Base-by-base conservation (phyloP, 345 rosid genomes). In the Microcos paniculata region DNA sequence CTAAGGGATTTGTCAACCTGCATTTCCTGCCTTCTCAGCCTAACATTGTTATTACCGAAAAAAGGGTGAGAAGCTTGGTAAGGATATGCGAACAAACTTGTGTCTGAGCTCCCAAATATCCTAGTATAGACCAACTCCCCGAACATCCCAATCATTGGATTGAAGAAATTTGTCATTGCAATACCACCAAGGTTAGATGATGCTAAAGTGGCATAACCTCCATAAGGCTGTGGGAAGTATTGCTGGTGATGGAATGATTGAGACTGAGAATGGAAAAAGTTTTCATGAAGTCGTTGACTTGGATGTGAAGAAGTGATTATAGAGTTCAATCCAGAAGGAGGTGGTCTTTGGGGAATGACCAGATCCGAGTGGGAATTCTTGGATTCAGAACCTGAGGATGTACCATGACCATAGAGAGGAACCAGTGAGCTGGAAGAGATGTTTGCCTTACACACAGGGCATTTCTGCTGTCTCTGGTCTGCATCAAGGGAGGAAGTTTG, bases 381-480 rank as follows among this genome's bases (percentile, higher is more conserved):
- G 71, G 77, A 70, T 68, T 76, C 76, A 19, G 83, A 71, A 24
- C 79, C 74, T 2, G 90, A 87, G 80, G 87, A 79, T 77, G 70
- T 76, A 79, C 98, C 96, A 14, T 89, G 87, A 64, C 98, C 97
- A 15, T 95, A 95, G 63, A 95, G 93, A 38, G 99, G 99, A 70
- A 95, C 97, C 89, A 95, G 74, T 19, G 95, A 83, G 53, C 87
- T 68, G 70, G 82, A 77, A 7, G 94, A 84, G 74, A 91, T 84
- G 72, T 71, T 82, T 8, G 96, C 82, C 82, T 95, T 95, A 86
- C 99, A 95, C 18, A 95, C 90, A 2, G 97, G 99, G 76, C 99
- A 95, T 58, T 81, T 87, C 23, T 81, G 90, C 19, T 85, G 86
- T 51, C 76, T 79, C 75, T 81, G 81, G 48, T 78, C 75, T 13